A percentile compares a stretch with the other conserved stretches of the same genome.
These are phyloP conservation scores for Schizochytrium sp. DNA, from an alignment of 108 stramenopile species.

Conservation along the genomic window DNA sequence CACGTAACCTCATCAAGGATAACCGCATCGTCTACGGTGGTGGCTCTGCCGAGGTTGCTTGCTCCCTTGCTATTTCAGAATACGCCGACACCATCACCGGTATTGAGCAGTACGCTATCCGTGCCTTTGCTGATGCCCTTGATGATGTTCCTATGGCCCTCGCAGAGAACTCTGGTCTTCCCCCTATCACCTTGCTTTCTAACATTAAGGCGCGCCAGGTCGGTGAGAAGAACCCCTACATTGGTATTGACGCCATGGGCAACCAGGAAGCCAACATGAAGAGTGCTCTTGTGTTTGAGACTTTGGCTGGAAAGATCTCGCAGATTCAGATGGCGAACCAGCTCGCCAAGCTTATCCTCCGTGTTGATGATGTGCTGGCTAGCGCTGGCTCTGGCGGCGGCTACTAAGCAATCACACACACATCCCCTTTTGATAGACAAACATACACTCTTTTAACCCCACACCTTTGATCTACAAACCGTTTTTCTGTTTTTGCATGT, in stretches of 20 bases:
- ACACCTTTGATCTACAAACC: no score
- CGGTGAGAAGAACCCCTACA: constrained; percentile 84
- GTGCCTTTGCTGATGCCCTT: constrained; percentile 98
- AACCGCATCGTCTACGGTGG: constrained; percentile 99
- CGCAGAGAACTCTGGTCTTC: constrained; percentile 96
- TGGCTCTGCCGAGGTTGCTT: constrained; percentile 96
- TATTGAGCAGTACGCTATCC: constrained; percentile 98
- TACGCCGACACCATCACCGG: constrained; percentile 92
- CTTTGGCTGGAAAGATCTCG: constrained; percentile 98
- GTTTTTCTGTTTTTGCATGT: no score
- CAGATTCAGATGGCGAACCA: constrained; percentile 98
- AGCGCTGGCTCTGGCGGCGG: constrained; percentile 67
- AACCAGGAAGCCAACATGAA: constrained; percentile 86
- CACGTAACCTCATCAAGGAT: constrained; percentile 92
- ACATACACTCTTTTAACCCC: no score
- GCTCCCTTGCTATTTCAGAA: constrained; percentile 90
- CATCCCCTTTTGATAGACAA: no score
- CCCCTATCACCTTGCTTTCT: constrained; percentile 95
- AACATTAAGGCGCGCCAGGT: constrained; percentile 93
- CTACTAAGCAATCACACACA: no score
- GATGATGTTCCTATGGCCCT: constrained; percentile 99
- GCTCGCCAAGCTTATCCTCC: constrained; percentile 99
- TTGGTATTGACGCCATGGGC: constrained; percentile 91
- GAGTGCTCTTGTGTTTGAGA: constrained; percentile 96
- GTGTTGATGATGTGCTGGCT: constrained; percentile 98